Conservation (phyloP, 192 early-diverging fungal genomes). For the Linnemannia elongata region DNA sequence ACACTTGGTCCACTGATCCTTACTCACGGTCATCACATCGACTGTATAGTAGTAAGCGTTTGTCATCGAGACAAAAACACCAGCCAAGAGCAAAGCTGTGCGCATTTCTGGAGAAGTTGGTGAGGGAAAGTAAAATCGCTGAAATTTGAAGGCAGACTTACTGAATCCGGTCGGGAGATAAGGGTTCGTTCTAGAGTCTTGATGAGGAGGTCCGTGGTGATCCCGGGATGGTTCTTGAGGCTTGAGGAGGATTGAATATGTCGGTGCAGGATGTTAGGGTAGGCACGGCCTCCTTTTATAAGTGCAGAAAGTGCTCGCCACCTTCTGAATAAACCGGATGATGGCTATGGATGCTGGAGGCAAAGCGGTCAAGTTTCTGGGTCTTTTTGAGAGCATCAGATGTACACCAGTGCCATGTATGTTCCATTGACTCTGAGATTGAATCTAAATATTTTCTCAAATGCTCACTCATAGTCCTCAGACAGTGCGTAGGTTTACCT, state of each 20-base stretch:
- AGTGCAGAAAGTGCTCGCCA: not conserved
- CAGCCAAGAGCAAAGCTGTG: not conserved
- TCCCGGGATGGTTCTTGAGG: not conserved
- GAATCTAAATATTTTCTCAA: not conserved
- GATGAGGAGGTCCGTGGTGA: not conserved
- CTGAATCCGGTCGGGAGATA: not conserved
- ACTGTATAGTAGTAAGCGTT: conserved; percentile 3
- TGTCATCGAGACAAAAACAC: not conserved
- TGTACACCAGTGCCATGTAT: not conserved
- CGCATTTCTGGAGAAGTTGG: not conserved
- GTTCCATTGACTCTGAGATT: not conserved
- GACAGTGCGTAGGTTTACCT: not conserved
- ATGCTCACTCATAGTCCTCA: not conserved
- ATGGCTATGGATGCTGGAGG: not conserved
- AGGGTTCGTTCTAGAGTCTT: not conserved
- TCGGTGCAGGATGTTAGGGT: not conserved
- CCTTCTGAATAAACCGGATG: not conserved
- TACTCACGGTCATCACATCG: conserved; percentile 1
- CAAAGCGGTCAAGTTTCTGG: not conserved
- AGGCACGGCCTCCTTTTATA: not conserved
- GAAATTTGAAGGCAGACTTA: not conserved
- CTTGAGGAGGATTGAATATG: not conserved
- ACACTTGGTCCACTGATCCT: conserved; percentile 7
- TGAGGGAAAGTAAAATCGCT: not conserved
- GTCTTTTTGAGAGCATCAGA: not conserved